Conservation (phyloP, 2,329 filamentous ascomycete genomes). For the Sclerotinia glacialis region DNA sequence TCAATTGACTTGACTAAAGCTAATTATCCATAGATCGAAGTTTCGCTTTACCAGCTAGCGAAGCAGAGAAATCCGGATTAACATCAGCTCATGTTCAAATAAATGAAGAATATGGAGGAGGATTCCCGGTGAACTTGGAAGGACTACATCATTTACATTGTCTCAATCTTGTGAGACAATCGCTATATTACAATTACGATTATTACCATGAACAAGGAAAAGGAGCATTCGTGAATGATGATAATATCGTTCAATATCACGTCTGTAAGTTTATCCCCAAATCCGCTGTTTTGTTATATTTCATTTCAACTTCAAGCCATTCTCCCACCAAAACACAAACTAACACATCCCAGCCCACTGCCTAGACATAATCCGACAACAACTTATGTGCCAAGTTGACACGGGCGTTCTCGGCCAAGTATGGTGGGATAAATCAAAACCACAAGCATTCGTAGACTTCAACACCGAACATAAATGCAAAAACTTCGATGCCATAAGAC, state of each 20-base stretch:
- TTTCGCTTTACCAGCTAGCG: conserved; percentile 43
- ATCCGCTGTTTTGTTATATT: not conserved
- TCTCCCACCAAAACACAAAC: not conserved
- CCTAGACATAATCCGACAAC: conserved; percentile 53
- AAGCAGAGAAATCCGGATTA: conserved; percentile 46
- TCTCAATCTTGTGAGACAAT: conserved; percentile 52
- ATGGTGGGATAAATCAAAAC: conserved; percentile 48
- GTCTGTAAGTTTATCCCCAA: conserved; percentile 44
- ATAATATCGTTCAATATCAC: conserved; percentile 49
- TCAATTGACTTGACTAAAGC: not conserved
- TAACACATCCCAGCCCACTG: conserved; percentile 47
- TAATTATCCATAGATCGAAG: conserved; percentile 34
- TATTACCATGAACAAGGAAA: conserved; percentile 48
- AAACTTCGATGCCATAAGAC: conserved; percentile 51
- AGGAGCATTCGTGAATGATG: conserved; percentile 50
- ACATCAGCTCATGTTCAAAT: conserved; percentile 50
- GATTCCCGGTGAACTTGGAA: conserved; percentile 49
- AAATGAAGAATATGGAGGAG: conserved; percentile 50
- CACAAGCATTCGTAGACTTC: conserved; percentile 51
- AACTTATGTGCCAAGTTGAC: conserved; percentile 55
- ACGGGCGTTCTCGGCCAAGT: conserved; percentile 53
- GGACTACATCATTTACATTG: conserved; percentile 51
- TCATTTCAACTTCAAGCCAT: not conserved
- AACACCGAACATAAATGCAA: conserved; percentile 53
- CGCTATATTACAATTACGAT: conserved; percentile 52